Conservation (phyloP, 768 basidiomycete genomes). For the Leccinum subtestaceum region DNA sequence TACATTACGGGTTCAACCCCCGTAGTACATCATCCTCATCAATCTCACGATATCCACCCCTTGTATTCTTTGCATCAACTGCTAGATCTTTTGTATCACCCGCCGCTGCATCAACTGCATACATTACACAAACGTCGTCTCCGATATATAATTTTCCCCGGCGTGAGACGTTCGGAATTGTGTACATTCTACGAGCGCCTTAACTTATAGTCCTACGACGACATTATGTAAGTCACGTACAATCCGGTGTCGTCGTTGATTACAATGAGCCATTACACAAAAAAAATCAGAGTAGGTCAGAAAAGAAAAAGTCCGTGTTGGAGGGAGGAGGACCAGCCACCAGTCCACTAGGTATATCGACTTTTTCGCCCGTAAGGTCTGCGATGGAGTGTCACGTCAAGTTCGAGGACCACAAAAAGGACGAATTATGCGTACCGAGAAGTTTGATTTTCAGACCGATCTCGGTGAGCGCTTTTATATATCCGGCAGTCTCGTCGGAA, state of each 20-base stretch:
- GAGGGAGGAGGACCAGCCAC: slow-evolving; percentile 74
- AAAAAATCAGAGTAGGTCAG: slow-evolving; percentile 44
- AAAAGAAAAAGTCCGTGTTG: slow-evolving; percentile 85
- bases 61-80: slow-evolving; percentile 25
- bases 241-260: not conserved
- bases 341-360: slow-evolving; percentile 82
- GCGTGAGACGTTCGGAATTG: slow-evolving; percentile 11
- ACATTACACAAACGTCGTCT: slow-evolving; percentile 17
- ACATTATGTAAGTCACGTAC: not conserved
- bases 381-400: not conserved
- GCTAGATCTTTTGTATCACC: slow-evolving; percentile 24
- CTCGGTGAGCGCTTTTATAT: slow-evolving; percentile 84
- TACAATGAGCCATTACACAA: slow-evolving; percentile 10
- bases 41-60: slow-evolving; percentile 23
- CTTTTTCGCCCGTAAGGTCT: slow-evolving; percentile 88
- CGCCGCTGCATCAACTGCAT: slow-evolving; percentile 60
- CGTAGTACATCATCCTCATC: slow-evolving; percentile 42
- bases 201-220: slow-evolving; percentile 1
- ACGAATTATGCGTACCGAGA: slow-evolving; percentile 52
- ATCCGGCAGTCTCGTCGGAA: slow-evolving; percentile 81
- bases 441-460: slow-evolving; percentile 91
- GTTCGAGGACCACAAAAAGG: not conserved
- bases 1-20: slow-evolving; percentile 83
- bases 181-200: slow-evolving; percentile 19
- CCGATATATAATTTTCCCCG: slow-evolving; percentile 13